phyloP scores from a whole-genome alignment of 2,329 filamentous ascomycete species.

The Metarhizium rileyi region DNA sequence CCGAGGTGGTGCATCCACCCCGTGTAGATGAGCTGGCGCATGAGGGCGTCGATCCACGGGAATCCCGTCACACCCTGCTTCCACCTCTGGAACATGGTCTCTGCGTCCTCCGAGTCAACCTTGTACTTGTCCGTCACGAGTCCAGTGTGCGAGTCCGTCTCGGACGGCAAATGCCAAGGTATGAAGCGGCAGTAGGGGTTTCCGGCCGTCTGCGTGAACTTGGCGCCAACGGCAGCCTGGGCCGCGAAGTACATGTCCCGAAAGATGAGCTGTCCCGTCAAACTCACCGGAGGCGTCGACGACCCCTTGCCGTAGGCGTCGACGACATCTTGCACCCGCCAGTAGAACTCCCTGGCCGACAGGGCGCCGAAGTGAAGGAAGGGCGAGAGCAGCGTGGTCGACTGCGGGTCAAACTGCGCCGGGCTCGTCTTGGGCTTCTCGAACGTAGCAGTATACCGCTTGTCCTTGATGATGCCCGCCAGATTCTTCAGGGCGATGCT shows the following conservation, averaged over 20 bases:
- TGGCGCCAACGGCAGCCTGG: slow-evolving; percentile 55
- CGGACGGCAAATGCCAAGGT: slow-evolving; percentile 66
- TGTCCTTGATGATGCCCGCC: slow-evolving; percentile 47
- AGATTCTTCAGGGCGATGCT: slow-evolving; percentile 50
- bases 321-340: slow-evolving; percentile 55
- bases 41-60: slow-evolving; percentile 71
- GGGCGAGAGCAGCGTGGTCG: slow-evolving; percentile 64
- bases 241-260: slow-evolving; percentile 79
- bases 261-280: slow-evolving; percentile 66
- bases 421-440: slow-evolving; percentile 68
- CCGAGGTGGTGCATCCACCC: slow-evolving; percentile 77
- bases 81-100: slow-evolving; percentile 60
- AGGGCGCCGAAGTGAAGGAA: slow-evolving; percentile 67
- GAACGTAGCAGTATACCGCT: slow-evolving; percentile 62
- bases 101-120: slow-evolving; percentile 52
- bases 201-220: slow-evolving; percentile 53
- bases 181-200: slow-evolving; percentile 65
- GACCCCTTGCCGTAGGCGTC: slow-evolving; percentile 44
- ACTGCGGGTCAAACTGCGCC: slow-evolving; percentile 61
- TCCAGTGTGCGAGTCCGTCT: slow-evolving; percentile 33
- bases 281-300: slow-evolving; percentile 55
- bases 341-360: slow-evolving; percentile 63
- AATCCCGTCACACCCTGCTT: slow-evolving; percentile 61
- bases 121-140: slow-evolving; percentile 50
- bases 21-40: slow-evolving; percentile 61